Percentiles rank a stretch among this genome's conserved stretches.
Conservation (phyloP, 345 rosid genomes). For the Garcia nutans region DNA sequence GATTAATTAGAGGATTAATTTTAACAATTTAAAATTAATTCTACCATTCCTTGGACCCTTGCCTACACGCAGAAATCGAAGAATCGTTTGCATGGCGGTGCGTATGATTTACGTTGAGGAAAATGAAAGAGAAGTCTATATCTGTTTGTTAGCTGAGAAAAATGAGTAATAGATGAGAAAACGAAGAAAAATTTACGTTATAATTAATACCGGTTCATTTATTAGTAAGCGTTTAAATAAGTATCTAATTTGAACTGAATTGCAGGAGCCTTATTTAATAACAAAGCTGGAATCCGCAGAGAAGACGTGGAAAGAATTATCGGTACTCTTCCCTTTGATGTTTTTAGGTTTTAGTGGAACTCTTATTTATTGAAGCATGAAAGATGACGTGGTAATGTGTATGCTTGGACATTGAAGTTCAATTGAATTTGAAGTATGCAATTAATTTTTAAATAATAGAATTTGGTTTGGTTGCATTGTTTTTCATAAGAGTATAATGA, state of each 20-base stretch:
- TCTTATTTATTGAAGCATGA: neutral
- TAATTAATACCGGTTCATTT: neutral
- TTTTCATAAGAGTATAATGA: too few species aligned
- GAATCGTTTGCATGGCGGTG: conserved; percentile 87
- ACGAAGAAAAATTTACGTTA: neutral
- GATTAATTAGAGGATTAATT: too few species aligned
- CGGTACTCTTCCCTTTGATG: conserved; percentile 43
- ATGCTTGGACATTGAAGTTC: neutral
- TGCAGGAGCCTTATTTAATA: conserved; percentile 77
- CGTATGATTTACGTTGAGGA: conserved; percentile 21
- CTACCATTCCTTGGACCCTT: conserved; percentile 32
- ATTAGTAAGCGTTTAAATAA: neutral
- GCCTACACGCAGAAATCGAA: conserved; percentile 34
- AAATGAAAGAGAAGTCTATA: neutral
- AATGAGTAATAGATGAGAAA: neutral
- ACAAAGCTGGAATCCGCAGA: conserved; percentile 88
- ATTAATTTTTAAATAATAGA: too few species aligned
- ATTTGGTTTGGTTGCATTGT: too few species aligned
- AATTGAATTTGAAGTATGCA: too few species aligned
- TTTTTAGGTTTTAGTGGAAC: neutral
- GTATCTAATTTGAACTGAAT: conserved; percentile 7
- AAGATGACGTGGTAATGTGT: neutral
- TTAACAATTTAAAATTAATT: too few species aligned
- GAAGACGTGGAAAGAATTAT: conserved; percentile 92
- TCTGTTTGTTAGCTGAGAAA: neutral